These are phyloP conservation scores for Vitis hybrid DNA, from an alignment of 177 flowering plant species.

Conservation along the genomic window DNA sequence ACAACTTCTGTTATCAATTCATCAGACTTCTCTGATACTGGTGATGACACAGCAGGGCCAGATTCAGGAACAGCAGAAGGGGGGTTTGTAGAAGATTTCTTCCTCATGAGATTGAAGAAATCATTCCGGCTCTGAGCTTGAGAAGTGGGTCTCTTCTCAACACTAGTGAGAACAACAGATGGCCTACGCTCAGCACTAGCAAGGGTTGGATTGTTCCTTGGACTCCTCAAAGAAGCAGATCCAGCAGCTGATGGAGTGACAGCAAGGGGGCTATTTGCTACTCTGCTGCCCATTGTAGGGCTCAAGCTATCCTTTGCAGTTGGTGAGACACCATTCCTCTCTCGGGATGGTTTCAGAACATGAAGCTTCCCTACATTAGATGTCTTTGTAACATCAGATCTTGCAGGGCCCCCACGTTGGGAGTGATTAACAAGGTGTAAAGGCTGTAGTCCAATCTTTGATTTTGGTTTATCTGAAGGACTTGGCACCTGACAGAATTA, in stretches of 20 bases:
- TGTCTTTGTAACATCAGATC: slow-evolving; percentile 25
- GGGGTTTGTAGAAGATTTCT: slow-evolving; percentile 12
- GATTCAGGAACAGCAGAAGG: slow-evolving; percentile 10
- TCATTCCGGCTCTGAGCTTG: slow-evolving; percentile 33
- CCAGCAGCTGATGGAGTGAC: slow-evolving; percentile 13
- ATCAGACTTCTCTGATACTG: slow-evolving; percentile 9
- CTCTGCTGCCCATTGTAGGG: slow-evolving; percentile 25
- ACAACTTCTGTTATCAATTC: neutral
- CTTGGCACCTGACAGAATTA: slow-evolving; percentile 20
- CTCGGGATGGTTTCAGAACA: slow-evolving; percentile 36
- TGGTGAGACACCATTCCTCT: slow-evolving; percentile 25
- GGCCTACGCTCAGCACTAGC: slow-evolving; percentile 15
- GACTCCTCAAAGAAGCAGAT: slow-evolving; percentile 15
- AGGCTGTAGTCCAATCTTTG: slow-evolving; percentile 24
- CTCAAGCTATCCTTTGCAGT: slow-evolving; percentile 29
- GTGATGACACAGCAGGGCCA: slow-evolving; percentile 5
- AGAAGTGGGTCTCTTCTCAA: slow-evolving; percentile 21
- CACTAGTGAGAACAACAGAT: neutral
- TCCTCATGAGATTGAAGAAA: slow-evolving; percentile 29
- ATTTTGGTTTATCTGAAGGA: slow-evolving; percentile 32
- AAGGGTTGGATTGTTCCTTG: slow-evolving; percentile 7
- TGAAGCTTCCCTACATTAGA: slow-evolving; percentile 31
- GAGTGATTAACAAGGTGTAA: slow-evolving; percentile 15
- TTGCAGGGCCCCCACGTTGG: slow-evolving; percentile 21
- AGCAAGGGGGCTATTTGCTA: slow-evolving; percentile 7